Conservation (phyloP, 2,329 filamentous ascomycete genomes). For the Drechmeria coniospora region DNA sequence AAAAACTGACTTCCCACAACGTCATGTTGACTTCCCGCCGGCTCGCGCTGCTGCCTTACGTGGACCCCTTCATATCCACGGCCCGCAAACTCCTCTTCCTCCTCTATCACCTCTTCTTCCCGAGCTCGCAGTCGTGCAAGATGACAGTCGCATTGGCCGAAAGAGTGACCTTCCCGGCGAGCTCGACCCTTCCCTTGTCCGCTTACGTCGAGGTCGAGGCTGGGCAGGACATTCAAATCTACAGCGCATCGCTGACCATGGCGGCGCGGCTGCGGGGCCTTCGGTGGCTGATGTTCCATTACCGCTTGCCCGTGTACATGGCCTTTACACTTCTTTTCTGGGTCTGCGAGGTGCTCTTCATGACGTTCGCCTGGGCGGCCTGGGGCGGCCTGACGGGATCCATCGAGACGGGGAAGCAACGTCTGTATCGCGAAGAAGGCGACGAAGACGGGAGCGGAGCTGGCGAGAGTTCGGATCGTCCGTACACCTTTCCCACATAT, state of each 20-base stretch:
- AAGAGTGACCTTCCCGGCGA: conserved; percentile 42
- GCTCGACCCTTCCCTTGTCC: conserved; percentile 25
- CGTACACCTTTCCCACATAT: conserved; percentile 28
- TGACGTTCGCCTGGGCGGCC: conserved; percentile 48
- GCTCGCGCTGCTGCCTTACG: conserved; percentile 66
- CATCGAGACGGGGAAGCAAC: conserved; percentile 3
- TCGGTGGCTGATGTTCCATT: conserved; percentile 75
- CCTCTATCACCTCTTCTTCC: conserved; percentile 53
- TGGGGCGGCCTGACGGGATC: conserved; percentile 23
- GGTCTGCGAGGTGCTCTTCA: conserved; percentile 54
- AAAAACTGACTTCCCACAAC: conserved; percentile 18
- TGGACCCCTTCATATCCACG: conserved; percentile 50
- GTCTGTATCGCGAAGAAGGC: conserved; percentile 7
- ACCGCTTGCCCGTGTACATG: conserved; percentile 54
- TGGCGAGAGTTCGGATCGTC: conserved; percentile 22
- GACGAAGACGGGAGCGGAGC: conserved; percentile 12
- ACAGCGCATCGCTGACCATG: conserved; percentile 51
- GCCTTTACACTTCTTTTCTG: conserved; percentile 62
- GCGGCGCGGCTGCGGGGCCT: conserved; percentile 63
- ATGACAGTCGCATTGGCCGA: conserved; percentile 62
- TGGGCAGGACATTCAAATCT: conserved; percentile 58
- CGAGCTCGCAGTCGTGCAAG: conserved; percentile 44
- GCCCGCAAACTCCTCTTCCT: conserved; percentile 47
- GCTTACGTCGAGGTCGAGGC: conserved; percentile 53
- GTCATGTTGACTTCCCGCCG: conserved; percentile 52